Base-by-base conservation (phyloP, 371 early-diverging fungal species). In the Circinella umbellata region DNA sequence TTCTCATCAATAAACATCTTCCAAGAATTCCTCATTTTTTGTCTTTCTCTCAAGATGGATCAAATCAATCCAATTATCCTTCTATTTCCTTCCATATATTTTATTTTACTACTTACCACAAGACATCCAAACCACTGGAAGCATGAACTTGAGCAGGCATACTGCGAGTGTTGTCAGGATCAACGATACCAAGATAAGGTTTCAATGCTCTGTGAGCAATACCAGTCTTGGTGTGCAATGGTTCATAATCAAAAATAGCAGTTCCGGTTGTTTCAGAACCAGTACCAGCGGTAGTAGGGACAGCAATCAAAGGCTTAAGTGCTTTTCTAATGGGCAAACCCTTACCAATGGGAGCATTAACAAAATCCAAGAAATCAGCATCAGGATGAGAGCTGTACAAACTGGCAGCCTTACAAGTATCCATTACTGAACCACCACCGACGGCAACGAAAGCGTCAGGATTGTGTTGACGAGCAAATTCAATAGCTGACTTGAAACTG, bases 401-500 rank as follows among this genome's bases (percentile, higher is more conserved):
- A 73, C 94, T 95, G 53, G 95, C 96, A 38, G 95, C 96, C 78
- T 96, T 96, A 68, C 94, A 87, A 11, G 96, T 96, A 74, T 96
- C 96, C 69, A 96, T 95, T 38, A 92, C 93, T 3, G 94, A 94
- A n/a, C 96, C 96, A 67, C 96, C 96, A 64, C 96, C 96, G 6
- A 96, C 95, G 18, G 96, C 96, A n/a, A 96, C 86, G 73, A 94
- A 91, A 4, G 93, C 90, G 74, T 93, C 95, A 17, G 94, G 93
- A 47, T 80, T 76, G 69, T 94, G 90, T 35, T 80, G 63, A 69
- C 91, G 89, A 51, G 93, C 91, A 66, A 92, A 95, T 7, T 88
- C 90, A 70, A 96, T 94, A 18, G 95, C 95, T 20, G 90, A 79
- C 78, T 89, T 85, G 75, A 94, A 93, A 73, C 83, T 84, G 53